A percentile compares a stretch with the other conserved stretches of the same genome.
These are phyloP conservation scores for Phytophthora niederhauseri DNA, from an alignment of 352 stramenopile species.

Conservation along the genomic window DNA sequence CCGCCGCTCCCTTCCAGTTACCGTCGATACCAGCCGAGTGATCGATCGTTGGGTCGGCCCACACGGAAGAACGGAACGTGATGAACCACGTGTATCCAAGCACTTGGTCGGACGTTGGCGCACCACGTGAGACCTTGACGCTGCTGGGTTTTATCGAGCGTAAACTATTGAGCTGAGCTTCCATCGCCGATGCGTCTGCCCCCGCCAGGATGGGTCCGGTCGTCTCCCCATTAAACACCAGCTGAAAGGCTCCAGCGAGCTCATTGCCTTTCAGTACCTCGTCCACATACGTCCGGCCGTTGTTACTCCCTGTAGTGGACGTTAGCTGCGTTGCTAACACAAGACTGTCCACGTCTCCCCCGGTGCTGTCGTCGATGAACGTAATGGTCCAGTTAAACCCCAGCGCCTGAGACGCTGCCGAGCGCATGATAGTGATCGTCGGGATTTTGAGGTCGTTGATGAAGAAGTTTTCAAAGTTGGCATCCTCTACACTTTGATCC, in stretches of 20 bases:
- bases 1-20: slow-evolving; percentile 91
- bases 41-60: slow-evolving; percentile 92
- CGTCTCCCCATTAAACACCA: slow-evolving; percentile 94
- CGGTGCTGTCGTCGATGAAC: slow-evolving; percentile 60
- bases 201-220: slow-evolving; percentile 92
- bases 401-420: slow-evolving; percentile 59
- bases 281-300: slow-evolving; percentile 52
- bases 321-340: slow-evolving; percentile 45
- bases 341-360: slow-evolving; percentile 84
- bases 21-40: slow-evolving; percentile 84
- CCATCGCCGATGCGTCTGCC: slow-evolving; percentile 79
- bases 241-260: slow-evolving; percentile 91
- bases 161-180: slow-evolving; percentile 93
- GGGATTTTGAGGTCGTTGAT: slow-evolving; percentile 49
- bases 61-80: slow-evolving; percentile 94
- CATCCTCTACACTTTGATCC: slow-evolving; percentile 39
- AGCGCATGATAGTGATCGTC: slow-evolving; percentile 60
- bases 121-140: slow-evolving; percentile 85
- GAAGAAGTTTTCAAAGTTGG: slow-evolving; percentile 49
- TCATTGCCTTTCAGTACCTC: slow-evolving; percentile 90
- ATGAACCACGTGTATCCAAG: slow-evolving; percentile 91
- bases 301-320: slow-evolving; percentile 19
- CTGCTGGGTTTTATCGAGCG: slow-evolving; percentile 92
- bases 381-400: slow-evolving; percentile 88
- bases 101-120: slow-evolving; percentile 69